These are phyloP conservation scores for Macadamia integrifolia DNA, from an alignment of 164 flowering plant genomes.

Conservation along the genomic window DNA sequence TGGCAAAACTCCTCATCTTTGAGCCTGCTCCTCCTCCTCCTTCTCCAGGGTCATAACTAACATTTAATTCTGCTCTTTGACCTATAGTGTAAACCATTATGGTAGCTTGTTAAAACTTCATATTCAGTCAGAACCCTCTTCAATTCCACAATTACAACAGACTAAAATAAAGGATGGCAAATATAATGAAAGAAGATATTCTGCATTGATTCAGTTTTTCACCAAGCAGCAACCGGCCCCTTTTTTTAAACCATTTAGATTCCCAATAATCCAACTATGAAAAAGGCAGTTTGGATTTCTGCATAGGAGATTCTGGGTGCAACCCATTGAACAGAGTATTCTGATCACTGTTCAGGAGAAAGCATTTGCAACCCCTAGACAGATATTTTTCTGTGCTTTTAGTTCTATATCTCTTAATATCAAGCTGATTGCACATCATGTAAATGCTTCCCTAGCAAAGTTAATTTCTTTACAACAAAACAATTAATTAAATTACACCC, in stretches of 20 bases:
- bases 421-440: no score
- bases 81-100: constrained; percentile 32
- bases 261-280: not conserved
- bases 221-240: not conserved
- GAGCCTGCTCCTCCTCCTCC: constrained; percentile 20
- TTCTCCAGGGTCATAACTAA: constrained; percentile 46
- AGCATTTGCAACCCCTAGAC: no score
- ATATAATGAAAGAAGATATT: not conserved
- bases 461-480: no score
- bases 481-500: no score
- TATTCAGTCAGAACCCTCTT: not conserved
- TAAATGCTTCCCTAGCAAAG: no score
- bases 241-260: not conserved
- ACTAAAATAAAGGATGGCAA: not conserved
- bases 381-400: no score
- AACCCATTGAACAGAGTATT: not conserved
- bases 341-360: not conserved
- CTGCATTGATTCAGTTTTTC: not conserved
- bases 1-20: constrained; percentile 3
- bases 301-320: not conserved
- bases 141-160: not conserved
- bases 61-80: constrained; percentile 57
- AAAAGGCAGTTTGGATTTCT: not conserved
- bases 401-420: no score
- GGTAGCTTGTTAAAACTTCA: not conserved